Base-by-base conservation (phyloP, 305 asterid species). In the Solanum hybrid region DNA sequence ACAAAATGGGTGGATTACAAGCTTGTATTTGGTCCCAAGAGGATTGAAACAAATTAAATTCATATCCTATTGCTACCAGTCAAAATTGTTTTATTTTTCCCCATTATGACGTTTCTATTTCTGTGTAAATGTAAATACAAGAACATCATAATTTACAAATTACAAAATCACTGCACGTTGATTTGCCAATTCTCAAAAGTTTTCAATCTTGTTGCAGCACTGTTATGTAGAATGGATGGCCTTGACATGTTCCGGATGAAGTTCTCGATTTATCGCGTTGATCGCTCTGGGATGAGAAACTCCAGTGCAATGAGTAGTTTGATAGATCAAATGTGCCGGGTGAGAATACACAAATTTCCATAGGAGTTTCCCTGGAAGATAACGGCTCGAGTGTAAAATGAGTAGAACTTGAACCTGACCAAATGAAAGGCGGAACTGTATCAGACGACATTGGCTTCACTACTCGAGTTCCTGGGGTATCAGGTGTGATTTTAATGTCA, bases 321-420 rank as follows among this genome's bases (percentile, higher is more conserved):
- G 99, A 98, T 79, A 98, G 88, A 91, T 98, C 99, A 87, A 89
- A 95, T 29, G 99, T 97, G 78, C 99, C 99, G 0, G 98, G 97
- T 88, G 97, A 90, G 90, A 98, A 96, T 34, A 93, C 95, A 32
- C 96, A 92, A 37, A 97, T 91, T 89, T 95, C 95, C 26, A 98
- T 93, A 79, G 98, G 95, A 87, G 96, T 90, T 91, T 94, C 94
- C 32, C 90, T 89, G 4, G 95, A 94, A 82, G 98, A 94, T 90
- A 93, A 85, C 0, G 98, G 98, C 36, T 92, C 94, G n/a, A 98
- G 93, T 91, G 91, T 90, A 91, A 93, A 81, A 31, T 90, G 94
- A 81, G 95, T 95, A 42, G 99, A 95, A 89, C 96, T 95, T 75
- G 97, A 92, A 38, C 96, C 98, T 5, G 98, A 96, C 99, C 99